phyloP scores from a whole-genome alignment of 2,329 filamentous ascomycete genomes.

The Xylaria arbuscula region DNA sequence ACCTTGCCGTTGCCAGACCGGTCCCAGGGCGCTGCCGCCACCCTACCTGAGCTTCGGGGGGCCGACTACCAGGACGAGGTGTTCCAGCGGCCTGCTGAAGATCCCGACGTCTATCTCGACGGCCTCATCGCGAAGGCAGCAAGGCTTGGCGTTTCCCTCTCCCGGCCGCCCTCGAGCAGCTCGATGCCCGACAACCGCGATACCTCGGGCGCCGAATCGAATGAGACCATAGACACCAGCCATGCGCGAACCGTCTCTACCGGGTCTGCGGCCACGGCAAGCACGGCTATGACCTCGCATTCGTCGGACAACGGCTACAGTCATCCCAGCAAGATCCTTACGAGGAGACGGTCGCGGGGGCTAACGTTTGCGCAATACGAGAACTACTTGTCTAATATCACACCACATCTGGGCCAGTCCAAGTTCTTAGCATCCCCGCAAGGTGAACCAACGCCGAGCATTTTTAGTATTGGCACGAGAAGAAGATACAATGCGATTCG shows the following conservation, averaged over 20 bases:
- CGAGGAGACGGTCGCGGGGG: constrained; percentile 52
- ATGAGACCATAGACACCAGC: constrained; percentile 54
- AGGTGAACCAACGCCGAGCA: constrained; percentile 52
- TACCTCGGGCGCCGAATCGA: constrained; percentile 56
- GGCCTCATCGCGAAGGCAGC: constrained; percentile 52
- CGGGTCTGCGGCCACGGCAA: constrained; percentile 54
- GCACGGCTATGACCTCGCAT: constrained; percentile 56
- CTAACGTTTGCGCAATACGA: constrained; percentile 65
- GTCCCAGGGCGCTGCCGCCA: constrained; percentile 31
- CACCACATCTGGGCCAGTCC: constrained; percentile 57
- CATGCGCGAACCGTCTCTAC: constrained; percentile 60
- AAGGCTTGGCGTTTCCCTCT: constrained; percentile 52
- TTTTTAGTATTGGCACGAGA: constrained; percentile 59
- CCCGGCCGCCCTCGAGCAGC: constrained; percentile 45
- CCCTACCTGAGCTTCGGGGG: constrained; percentile 47
- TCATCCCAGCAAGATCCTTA: constrained; percentile 43
- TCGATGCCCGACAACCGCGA: constrained; percentile 51
- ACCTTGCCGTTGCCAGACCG: constrained; percentile 38
- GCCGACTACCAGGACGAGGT: constrained; percentile 48
- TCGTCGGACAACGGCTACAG: constrained; percentile 54
- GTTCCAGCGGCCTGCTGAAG: constrained; percentile 42
- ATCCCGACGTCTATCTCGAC: constrained; percentile 44
- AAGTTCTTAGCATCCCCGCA: constrained; percentile 54
- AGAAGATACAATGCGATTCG: constrained; percentile 60
- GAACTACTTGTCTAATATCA: constrained; percentile 59